Evolutionary conservation across 2,329 filamentous ascomycete genomes (phyloP), one percentile per base, ranked within the genome.

Genomic region (Salinomyces thailandicus): DNA sequence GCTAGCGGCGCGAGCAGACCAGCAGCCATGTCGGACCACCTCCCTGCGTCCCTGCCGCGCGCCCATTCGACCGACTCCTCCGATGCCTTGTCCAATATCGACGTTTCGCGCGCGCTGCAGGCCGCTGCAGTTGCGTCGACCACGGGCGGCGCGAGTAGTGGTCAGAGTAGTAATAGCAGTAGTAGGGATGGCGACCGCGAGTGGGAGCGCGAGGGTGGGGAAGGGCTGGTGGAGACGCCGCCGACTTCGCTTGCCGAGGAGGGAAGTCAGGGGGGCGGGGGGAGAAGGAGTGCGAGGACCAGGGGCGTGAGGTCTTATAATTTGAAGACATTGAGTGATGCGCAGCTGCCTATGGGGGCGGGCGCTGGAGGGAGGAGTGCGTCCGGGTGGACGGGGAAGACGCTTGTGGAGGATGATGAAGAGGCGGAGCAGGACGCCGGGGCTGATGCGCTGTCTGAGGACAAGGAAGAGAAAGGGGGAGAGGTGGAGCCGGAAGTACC

Each of bases 221-320:
- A 26, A n/a, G 9, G 9, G 9, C 50, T 68, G 17, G 70, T 65
- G 49, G 79, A 74, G 14, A 81, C 79, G 39, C 78, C 79, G 31
- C 75, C 77, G 16, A 82, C 78, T 33, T 81, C 75, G 47, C 63
- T 78, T 47, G 73, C 71, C 52, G 22, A 26, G 2, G 22, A n/a
- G 9, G 28, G 28, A 11, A 31, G 28, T 31, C 28, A 31, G 9
- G 28, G n/a, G 9, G 8, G 28, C 15, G 15, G 28, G 12, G 28
- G 28, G 9, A 31, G 28, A 26, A 9, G 22, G 22, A 26, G 4
- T n/a, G 22, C 22, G 22, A 2, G 22, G 4, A n/a, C 22, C 22
- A 26, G 22, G 9, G 22, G 22, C n/a, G 22, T 26, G 22, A 8
- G 22, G 4, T 72, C 77, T 12, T 85, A 85, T 61, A 85, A 85